phyloP scores from a whole-genome alignment of 495 filamentous ascomycete genomes.

The Penicillium lividum region DNA sequence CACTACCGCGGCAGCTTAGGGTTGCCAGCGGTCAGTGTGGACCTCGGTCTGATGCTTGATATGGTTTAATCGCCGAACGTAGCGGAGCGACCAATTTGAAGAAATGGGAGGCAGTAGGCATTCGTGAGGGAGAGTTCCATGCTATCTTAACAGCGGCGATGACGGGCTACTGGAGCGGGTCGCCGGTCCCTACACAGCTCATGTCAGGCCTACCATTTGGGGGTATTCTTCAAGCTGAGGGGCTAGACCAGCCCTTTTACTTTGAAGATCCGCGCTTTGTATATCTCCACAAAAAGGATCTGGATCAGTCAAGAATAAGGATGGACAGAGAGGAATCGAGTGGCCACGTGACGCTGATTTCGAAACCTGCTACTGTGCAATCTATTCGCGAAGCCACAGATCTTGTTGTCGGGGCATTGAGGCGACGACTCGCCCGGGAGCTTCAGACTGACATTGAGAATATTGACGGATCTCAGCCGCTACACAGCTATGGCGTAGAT shows the following conservation, averaged over 20 bases:
- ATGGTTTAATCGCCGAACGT: not conserved
- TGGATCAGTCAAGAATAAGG: too few species aligned
- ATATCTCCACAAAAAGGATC: too few species aligned
- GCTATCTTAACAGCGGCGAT: not conserved
- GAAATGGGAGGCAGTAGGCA: not conserved
- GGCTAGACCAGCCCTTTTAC: not conserved
- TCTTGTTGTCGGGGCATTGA: too few species aligned
- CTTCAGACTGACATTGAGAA: too few species aligned
- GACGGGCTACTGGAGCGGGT: not conserved
- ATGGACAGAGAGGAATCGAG: too few species aligned
- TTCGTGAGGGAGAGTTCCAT: not conserved
- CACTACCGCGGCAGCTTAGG: not conserved
- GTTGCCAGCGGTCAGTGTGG: not conserved
- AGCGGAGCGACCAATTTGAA: not conserved
- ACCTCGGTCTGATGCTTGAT: conserved; percentile 1
- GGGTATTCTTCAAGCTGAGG: not conserved
- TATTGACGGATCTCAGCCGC: too few species aligned
- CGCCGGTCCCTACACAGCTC: not conserved
- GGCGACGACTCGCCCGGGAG: too few species aligned
- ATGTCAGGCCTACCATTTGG: not conserved
- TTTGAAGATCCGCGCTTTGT: too few species aligned
- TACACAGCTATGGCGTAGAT: too few species aligned
- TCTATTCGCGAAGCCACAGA: too few species aligned
- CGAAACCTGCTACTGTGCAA: too few species aligned
- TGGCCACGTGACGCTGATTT: too few species aligned